A percentile compares a stretch with the other conserved stretches of the same genome.
phyloP scores from a whole-genome alignment of 164 flowering plant genomes.

The Houttuynia cordata region DNA sequence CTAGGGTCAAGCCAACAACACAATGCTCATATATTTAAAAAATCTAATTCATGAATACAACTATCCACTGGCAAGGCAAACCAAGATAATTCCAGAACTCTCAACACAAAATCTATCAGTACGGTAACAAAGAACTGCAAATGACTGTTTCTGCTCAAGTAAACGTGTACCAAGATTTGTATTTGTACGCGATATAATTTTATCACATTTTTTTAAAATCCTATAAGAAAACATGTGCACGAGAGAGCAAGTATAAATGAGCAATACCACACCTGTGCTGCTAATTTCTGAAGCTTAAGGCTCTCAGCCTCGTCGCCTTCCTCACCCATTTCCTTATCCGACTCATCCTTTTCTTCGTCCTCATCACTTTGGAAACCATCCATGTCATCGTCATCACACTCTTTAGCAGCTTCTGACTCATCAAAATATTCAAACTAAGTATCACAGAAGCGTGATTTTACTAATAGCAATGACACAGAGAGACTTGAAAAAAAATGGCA shows the following conservation, averaged over 20 bases:
- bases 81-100: too few relatives aligned
- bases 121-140: too few relatives aligned
- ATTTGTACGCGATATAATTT: background rate
- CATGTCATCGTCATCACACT: conserved; percentile 68
- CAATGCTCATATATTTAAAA: too few relatives aligned
- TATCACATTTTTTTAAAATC: too few relatives aligned
- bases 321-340: conserved; percentile 81
- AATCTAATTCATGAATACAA: too few relatives aligned
- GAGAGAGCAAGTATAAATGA: too few relatives aligned
- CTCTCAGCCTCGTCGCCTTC: conserved; percentile 86
- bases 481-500: background rate
- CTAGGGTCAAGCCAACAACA: too few relatives aligned
- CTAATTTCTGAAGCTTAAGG: conserved; percentile 56
- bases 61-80: too few relatives aligned
- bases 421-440: background rate
- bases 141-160: too few relatives aligned
- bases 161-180: too few relatives aligned
- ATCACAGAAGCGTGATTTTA: background rate
- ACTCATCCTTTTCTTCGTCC: conserved; percentile 50
- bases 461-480: background rate
- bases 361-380: conserved; percentile 81
- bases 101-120: too few relatives aligned
- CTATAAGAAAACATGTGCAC: too few relatives aligned
- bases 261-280: conserved; percentile 76
- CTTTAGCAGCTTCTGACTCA: conserved; percentile 61